Evolutionary conservation across 306 rosid genomes (phyloP).

Genomic region (Lithocarpus polystachyus): DNA sequence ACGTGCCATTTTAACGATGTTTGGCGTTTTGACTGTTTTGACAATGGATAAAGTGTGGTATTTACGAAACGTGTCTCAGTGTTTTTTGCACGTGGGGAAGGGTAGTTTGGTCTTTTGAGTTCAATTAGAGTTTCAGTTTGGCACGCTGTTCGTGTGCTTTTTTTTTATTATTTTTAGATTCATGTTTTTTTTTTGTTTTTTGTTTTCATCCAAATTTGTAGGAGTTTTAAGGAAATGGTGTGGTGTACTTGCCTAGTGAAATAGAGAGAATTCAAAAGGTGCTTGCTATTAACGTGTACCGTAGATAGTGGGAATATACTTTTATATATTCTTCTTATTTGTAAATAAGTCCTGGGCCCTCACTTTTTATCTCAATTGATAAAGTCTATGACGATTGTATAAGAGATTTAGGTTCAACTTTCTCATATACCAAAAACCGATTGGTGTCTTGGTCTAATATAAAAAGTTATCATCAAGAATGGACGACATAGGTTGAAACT

Average conservation of each 20-base stretch:
- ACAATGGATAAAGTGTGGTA: background rate
- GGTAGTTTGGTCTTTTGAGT: constrained; percentile 4
- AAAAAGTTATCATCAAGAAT: no score
- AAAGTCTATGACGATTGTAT: no score
- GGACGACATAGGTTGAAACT: no score
- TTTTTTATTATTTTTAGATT: background rate
- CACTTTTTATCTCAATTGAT: no score
- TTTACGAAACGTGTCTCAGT: background rate
- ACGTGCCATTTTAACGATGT: no score
- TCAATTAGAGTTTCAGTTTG: background rate
- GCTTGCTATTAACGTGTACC: background rate
- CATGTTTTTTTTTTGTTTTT: background rate
- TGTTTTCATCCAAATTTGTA: background rate
- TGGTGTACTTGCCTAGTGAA: background rate
- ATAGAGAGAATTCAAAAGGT: background rate
- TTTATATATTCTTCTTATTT: background rate
- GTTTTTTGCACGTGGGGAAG: background rate
- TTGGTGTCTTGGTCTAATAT: fast-evolving
- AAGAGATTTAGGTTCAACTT: no score
- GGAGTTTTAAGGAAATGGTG: background rate
- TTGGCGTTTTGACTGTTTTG: background rate
- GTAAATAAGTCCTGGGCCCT: background rate
- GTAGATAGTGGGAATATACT: background rate
- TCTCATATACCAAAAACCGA: fast-evolving
- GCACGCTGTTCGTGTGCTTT: background rate